Evolutionary conservation across 192 early-diverging fungal species (phyloP), one percentile per base, ranked within the genome.

Genomic region (Umbelopsis sp.): DNA sequence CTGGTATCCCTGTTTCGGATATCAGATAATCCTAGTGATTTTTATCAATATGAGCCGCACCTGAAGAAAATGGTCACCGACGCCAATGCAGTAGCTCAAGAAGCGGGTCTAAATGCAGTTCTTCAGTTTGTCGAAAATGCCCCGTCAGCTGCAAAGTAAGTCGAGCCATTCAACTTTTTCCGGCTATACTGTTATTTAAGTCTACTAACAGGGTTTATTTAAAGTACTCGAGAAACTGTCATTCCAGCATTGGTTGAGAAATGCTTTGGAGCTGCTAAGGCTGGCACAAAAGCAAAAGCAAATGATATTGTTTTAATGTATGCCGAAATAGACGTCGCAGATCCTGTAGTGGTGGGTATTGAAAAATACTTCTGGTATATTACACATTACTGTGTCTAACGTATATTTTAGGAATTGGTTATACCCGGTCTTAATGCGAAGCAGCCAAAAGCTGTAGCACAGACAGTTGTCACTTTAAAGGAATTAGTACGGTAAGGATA

Each of bases 1-100:
- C 80, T 97, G 20, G 82, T 87, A 21, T 88, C 88, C 53, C 73
- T 89, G 45, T 90, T 97, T 36, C 83, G 83, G 51, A 73, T 52
- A 32, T 73, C 76, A 24, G 85, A 83, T 31, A 85, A 90, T 38
- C 91, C 92, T 68, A 83, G 87, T 10, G 88, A 91, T 75, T 97
- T 93, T 73, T 74, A 82, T 32, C 86, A 85, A 41, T 95, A 86
- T 71, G 90, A 91, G 17, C 85, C 86, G 25, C 89, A 83, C 59
- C 73, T 97, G 69, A 88, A 91, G 77, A 95, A 92, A 68, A 94
- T 96, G 79, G 88, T 91, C 1, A 80, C 87, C 17, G 97, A 99
- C 69, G 82, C 90, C 25, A 98, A 99, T 79, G 88, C 92, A 66
- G 93, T 92, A 20, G 96, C 97, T 1, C 94, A 95, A 77, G 96